Evolutionary conservation across 106 monocot species (phyloP).

Genomic region (Apostasia ramifera): DNA sequence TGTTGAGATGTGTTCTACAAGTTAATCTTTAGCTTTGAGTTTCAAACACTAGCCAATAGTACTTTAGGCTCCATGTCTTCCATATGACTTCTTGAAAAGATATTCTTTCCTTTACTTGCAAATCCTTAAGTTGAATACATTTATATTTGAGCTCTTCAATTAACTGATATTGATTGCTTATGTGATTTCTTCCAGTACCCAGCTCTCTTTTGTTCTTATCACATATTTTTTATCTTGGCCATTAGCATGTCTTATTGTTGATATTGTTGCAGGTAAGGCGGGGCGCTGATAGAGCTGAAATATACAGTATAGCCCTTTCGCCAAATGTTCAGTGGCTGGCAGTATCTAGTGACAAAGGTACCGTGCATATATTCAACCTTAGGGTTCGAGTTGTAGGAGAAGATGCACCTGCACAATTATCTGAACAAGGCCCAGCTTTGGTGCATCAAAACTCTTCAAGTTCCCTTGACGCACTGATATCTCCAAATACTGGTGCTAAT

Average conservation of each 20-base stretch:
- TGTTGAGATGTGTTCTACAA: too few species aligned
- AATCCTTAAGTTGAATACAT: too few species aligned
- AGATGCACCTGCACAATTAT: conserved; percentile 35
- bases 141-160: too few species aligned
- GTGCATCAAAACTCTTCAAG: conserved; percentile 70
- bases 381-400: conserved; percentile 81
- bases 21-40: too few species aligned
- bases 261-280: conserved; percentile 58
- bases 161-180: too few species aligned
- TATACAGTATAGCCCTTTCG: conserved; percentile 86
- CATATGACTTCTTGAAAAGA: too few species aligned
- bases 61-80: too few species aligned
- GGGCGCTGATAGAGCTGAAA: conserved; percentile 87
- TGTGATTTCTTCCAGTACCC: too few species aligned
- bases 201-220: too few species aligned
- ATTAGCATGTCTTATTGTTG: neutral
- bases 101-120: too few species aligned
- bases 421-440: conserved; percentile 28
- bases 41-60: too few species aligned
- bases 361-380: conserved; percentile 81
- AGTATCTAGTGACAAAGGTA: conserved; percentile 92
- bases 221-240: too few species aligned
- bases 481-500: conserved; percentile 56
- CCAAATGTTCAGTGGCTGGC: conserved; percentile 83
- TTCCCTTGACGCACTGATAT: conserved; percentile 61